Conservation (phyloP, 768 basidiomycete genomes). For the Panellus pusillus region DNA sequence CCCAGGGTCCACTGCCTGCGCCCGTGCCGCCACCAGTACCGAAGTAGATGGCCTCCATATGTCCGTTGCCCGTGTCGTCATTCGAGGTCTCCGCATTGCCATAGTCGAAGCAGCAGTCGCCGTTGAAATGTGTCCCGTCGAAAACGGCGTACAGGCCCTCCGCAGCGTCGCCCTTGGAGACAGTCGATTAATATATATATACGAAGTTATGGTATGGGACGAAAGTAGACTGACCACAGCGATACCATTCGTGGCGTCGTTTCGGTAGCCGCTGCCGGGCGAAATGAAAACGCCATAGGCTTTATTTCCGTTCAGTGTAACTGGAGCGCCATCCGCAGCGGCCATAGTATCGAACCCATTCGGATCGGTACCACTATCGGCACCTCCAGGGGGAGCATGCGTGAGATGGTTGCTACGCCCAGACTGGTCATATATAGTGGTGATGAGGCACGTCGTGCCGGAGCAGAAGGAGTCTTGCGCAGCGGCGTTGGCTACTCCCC, state of each 20-base stretch:
- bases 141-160: neutral
- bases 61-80: neutral
- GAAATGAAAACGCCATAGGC: neutral
- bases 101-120: neutral
- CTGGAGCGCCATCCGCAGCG: neutral
- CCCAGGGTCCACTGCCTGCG: conserved; percentile 2
- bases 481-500: conserved; percentile 16
- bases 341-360: conserved; percentile 13
- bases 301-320: neutral
- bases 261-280: neutral
- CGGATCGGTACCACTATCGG: conserved; percentile 6
- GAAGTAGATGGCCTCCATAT: neutral
- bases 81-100: neutral
- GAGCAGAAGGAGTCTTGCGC: conserved; percentile 6
- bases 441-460: conserved; percentile 9
- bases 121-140: neutral
- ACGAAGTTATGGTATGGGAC: conserved; percentile 2
- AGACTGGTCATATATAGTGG: conserved; percentile 15
- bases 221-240: conserved; percentile 4
- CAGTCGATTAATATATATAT: neutral
- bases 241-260: conserved; percentile 1
- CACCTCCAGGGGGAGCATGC: conserved; percentile 3
- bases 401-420: neutral
- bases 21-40: neutral
- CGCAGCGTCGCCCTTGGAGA: conserved; percentile 4